Evolutionary conservation across 768 basidiomycete species (phyloP).

Genomic region (Tephrocybe sp.): DNA sequence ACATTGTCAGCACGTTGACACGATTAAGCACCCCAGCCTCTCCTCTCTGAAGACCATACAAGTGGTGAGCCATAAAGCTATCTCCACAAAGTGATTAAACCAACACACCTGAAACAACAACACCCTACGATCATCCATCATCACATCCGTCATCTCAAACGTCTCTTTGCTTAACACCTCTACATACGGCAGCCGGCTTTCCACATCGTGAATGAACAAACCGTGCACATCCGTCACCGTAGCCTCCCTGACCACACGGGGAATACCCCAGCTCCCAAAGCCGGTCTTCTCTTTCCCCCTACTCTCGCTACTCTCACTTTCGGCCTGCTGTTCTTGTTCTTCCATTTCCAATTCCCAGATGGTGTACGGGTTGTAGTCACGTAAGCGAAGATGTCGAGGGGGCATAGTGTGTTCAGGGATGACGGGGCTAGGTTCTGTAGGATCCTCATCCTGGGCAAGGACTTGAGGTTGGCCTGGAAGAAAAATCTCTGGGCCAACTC

Average conservation of each 20-base stretch:
- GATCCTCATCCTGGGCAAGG: no score
- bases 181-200: conserved; percentile 47
- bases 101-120: conserved; percentile 44
- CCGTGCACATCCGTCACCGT: conserved; percentile 40
- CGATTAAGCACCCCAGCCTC: conserved; percentile 34
- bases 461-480: no score
- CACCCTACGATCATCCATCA: conserved; percentile 54
- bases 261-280: conserved; percentile 24
- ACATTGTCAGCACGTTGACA: conserved; percentile 46
- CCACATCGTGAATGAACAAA: conserved; percentile 46
- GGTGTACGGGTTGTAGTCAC: conserved; percentile 37
- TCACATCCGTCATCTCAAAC: conserved; percentile 52
- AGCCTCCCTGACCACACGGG: conserved; percentile 38
- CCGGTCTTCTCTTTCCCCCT: conserved; percentile 27
- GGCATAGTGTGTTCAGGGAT: neutral
- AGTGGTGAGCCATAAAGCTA: neutral
- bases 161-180: conserved; percentile 47
- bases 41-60: conserved; percentile 29
- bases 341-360: conserved; percentile 18
- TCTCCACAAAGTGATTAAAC: neutral
- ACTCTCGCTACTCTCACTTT: neutral
- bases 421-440: neutral
- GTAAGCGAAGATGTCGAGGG: conserved; percentile 28
- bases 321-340: conserved; percentile 5
- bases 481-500: no score